A percentile compares a stretch with the other conserved stretches of the same genome.
These are phyloP conservation scores for Chrysopogon serrulatus DNA, from an alignment of 176 grass and related monocot genomes.

Conservation along the genomic window DNA sequence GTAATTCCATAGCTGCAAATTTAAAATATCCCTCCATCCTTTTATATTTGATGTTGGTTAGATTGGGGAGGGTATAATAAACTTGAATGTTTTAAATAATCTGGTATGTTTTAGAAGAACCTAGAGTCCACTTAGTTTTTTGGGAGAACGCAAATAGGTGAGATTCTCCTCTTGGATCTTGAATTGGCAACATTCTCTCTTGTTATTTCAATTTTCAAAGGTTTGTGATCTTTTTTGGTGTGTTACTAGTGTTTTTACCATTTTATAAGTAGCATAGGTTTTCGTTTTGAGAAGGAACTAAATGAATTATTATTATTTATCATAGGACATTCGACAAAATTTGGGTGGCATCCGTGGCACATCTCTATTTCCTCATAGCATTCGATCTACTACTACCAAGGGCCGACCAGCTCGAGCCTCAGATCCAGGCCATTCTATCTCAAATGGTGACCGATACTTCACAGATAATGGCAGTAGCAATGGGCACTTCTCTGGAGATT, in stretches of 20 bases:
- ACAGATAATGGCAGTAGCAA: constrained; percentile 50
- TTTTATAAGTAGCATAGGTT: background rate
- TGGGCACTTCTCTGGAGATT: constrained; percentile 42
- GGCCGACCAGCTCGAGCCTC: constrained; percentile 41
- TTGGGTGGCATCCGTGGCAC: constrained; percentile 70
- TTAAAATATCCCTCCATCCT: background rate
- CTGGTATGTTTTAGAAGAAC: constrained; percentile 1
- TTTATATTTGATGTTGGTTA: background rate
- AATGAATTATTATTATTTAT: constrained; percentile 1
- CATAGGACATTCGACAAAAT: constrained; percentile 89
- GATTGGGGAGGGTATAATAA: background rate
- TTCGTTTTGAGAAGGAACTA: constrained; percentile 4
- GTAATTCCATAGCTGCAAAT: background rate
- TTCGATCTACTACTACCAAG: constrained; percentile 62
- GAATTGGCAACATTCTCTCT: background rate
- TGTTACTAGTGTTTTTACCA: background rate
- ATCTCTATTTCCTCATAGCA: constrained; percentile 91
- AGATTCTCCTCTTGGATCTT: background rate
- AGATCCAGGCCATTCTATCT: constrained; percentile 41
- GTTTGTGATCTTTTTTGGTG: background rate
- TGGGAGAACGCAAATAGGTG: background rate
- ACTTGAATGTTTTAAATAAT: background rate
- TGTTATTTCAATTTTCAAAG: background rate
- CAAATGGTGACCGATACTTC: constrained; percentile 34
- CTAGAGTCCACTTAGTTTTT: background rate